phyloP scores from a whole-genome alignment of 2,329 filamentous ascomycete genomes.

The Trichoderma simmonsii region DNA sequence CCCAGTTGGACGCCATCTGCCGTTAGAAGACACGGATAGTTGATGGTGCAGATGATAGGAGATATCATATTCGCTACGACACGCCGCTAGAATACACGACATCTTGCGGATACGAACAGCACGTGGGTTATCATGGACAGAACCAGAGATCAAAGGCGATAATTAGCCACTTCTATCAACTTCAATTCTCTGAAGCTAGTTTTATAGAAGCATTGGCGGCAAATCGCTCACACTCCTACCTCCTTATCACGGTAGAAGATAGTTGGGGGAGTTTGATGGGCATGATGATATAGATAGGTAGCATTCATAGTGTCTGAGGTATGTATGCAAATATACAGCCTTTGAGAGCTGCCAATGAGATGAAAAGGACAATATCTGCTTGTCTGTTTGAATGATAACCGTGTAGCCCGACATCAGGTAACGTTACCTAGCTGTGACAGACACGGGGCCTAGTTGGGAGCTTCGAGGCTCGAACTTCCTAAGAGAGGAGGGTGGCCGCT shows the following conservation, averaged over 20 bases:
- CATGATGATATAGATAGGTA: not conserved
- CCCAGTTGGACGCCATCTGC: not conserved
- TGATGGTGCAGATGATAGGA: not conserved
- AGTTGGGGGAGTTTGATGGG: not conserved
- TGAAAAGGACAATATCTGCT: not conserved
- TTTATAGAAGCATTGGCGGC: not conserved
- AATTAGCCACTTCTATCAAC: not conserved
- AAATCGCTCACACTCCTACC: not conserved
- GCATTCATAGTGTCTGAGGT: not conserved
- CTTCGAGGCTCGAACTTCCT: constrained; percentile 17
- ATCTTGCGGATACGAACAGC: not conserved
- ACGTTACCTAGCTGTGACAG: constrained; percentile 18
- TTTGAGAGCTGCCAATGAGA: not conserved
- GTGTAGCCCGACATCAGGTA: constrained; percentile 8
- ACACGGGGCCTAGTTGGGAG: not conserved
- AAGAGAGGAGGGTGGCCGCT: constrained; percentile 14
- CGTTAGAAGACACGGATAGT: not conserved
- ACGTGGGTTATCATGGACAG: not conserved
- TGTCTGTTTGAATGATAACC: not conserved
- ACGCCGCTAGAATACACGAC: not conserved
- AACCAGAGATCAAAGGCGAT: not conserved
- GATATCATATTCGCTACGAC: not conserved
- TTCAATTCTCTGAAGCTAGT: not conserved
- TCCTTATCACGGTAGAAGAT: not conserved
- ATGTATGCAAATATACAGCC: constrained; percentile 1